Percentiles rank a stretch among this genome's conserved stretches.
phyloP scores from a whole-genome alignment of 2,329 filamentous ascomycete species.

The Lachnellula arida region DNA sequence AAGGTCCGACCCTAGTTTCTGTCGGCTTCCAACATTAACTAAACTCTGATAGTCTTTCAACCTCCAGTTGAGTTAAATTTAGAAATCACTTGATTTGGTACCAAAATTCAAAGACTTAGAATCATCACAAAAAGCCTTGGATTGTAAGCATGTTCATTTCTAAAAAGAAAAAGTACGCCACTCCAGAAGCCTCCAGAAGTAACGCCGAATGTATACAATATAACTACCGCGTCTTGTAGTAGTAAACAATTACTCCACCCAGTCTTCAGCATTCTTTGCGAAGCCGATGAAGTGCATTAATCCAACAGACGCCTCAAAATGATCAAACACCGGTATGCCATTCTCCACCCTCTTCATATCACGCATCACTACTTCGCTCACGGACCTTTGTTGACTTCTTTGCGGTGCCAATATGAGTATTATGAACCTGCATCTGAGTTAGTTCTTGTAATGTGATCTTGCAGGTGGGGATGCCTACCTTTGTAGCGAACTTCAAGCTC shows the following conservation, averaged over 20 bases:
- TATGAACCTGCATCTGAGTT: conserved; percentile 56
- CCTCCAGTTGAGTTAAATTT: not conserved
- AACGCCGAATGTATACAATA: not conserved
- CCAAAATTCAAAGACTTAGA: too few species aligned
- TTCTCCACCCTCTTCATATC: not conserved
- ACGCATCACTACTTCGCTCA: conserved; percentile 23
- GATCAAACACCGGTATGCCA: conserved; percentile 8
- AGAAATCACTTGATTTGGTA: not conserved
- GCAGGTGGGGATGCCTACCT: conserved; percentile 51
- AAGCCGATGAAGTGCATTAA: not conserved
- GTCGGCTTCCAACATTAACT: too few species aligned
- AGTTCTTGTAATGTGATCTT: conserved; percentile 1
- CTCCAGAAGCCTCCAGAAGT: not conserved
- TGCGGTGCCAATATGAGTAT: conserved; percentile 87
- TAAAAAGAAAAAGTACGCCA: not conserved
- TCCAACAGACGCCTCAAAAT: conserved; percentile 9
- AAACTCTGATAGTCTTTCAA: too few species aligned
- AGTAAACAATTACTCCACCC: not conserved
- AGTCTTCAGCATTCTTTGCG: not conserved
- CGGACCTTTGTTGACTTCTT: conserved; percentile 65
- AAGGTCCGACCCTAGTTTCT: too few species aligned
- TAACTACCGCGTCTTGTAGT: not conserved
- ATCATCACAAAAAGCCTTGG: not conserved
- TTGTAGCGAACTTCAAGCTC: conserved; percentile 92
- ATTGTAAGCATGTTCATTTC: not conserved